Evolutionary conservation across 768 basidiomycete genomes (phyloP).

Genomic region (Suillus brevipes): DNA sequence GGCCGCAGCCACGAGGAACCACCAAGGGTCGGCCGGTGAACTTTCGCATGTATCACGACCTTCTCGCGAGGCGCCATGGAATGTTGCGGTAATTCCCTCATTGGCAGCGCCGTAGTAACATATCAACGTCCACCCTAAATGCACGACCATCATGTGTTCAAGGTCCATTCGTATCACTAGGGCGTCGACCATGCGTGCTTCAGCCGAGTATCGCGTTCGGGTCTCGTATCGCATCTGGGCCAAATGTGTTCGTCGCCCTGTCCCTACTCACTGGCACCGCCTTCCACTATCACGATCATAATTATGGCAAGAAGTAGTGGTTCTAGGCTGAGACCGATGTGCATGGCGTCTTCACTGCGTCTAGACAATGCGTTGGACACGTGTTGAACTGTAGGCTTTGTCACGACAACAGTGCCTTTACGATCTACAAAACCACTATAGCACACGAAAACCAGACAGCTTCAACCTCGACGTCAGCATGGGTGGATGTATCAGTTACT

Average conservation of each 20-base stretch:
- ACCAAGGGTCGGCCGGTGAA: neutral
- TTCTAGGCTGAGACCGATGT: neutral
- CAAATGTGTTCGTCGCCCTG: neutral
- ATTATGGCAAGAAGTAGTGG: neutral
- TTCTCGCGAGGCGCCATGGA: neutral
- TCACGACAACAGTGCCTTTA: neutral
- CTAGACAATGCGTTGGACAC: neutral
- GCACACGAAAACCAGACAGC: neutral
- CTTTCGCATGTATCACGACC: neutral
- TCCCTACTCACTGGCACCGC: neutral
- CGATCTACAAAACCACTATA: constrained; percentile 3
- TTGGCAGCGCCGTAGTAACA: neutral
- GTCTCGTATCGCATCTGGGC: neutral
- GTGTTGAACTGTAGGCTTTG: neutral
- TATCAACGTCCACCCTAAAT: neutral
- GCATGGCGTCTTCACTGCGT: neutral
- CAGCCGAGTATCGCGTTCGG: neutral
- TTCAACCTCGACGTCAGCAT: neutral
- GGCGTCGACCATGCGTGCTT: neutral
- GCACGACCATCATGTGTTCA: neutral
- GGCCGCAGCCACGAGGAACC: neutral
- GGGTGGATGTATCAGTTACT: constrained; percentile 1
- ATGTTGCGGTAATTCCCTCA: neutral
- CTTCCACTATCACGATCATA: neutral
- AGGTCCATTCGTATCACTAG: neutral